These are phyloP conservation scores for Mycena venus DNA, from an alignment of 768 basidiomycete genomes.

Conservation along the genomic window DNA sequence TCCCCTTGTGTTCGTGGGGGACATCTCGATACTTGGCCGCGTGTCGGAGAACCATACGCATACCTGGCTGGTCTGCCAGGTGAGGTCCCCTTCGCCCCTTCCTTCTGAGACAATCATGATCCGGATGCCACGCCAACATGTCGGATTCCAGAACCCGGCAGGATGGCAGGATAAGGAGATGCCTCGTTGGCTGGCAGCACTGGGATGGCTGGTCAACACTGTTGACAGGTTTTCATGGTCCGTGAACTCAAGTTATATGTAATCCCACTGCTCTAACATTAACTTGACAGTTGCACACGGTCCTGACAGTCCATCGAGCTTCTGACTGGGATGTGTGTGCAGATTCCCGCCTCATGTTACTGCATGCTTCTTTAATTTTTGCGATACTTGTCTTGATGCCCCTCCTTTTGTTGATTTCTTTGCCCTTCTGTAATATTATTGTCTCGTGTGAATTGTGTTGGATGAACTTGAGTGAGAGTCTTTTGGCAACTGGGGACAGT, in stretches of 20 bases:
- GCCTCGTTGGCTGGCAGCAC: background rate
- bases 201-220: background rate
- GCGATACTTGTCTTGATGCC: too few relatives aligned
- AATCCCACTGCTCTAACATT: background rate
- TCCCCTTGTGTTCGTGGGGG: too few relatives aligned
- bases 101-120: background rate
- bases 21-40: too few relatives aligned
- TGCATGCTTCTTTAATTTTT: too few relatives aligned
- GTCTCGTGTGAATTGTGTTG: background rate
- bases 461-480: too few relatives aligned
- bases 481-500: too few relatives aligned
- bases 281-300: background rate
- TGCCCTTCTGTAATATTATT: background rate
- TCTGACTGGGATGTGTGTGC: background rate
- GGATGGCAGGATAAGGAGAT: background rate
- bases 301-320: background rate
- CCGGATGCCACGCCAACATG: background rate
- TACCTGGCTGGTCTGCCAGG: background rate
- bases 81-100: background rate
- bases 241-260: background rate
- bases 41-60: too few relatives aligned
- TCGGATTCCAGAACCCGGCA: background rate
- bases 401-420: background rate
- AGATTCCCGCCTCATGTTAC: background rate
- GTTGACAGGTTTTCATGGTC: background rate